These are phyloP conservation scores for Phytophthora ohioensis DNA, from an alignment of 352 stramenopile genomes.

Conservation along the genomic window DNA sequence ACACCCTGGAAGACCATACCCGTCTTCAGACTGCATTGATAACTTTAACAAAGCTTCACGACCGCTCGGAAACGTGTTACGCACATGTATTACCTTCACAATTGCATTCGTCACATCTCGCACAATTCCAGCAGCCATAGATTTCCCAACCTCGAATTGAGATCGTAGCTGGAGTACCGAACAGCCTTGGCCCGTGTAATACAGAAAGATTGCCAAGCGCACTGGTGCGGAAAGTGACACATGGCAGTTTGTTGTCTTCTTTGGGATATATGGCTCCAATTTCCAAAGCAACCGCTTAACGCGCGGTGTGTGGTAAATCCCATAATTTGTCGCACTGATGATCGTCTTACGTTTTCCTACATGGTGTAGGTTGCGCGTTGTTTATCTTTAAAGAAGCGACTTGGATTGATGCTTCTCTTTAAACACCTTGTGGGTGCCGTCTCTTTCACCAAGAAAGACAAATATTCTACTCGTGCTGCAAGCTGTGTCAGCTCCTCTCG, in stretches of 20 bases:
- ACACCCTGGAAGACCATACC: conserved; percentile 6
- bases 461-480: too few relatives aligned
- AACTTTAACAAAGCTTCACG: conserved; percentile 4
- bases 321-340: too few relatives aligned
- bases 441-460: too few relatives aligned
- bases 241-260: not conserved
- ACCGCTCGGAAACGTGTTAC: too few relatives aligned
- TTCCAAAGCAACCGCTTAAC: conserved; percentile 3
- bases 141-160: conserved; percentile 8
- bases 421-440: too few relatives aligned
- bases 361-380: too few relatives aligned
- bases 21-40: conserved; percentile 5
- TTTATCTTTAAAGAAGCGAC: too few relatives aligned
- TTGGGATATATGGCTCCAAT: conserved; percentile 6
- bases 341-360: too few relatives aligned
- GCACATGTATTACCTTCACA: not conserved
- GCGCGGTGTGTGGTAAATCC: not conserved
- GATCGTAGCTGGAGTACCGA: conserved; percentile 5
- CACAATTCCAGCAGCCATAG: conserved; percentile 1
- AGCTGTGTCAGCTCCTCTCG: too few relatives aligned
- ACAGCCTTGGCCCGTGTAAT: conserved; percentile 7
- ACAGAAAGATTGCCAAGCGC: not conserved
- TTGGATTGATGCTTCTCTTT: too few relatives aligned
- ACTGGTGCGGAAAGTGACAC: conserved; percentile 2
- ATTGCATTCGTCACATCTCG: not conserved